Evolutionary conservation across 768 basidiomycete species (phyloP), one percentile per base, ranked within the genome.

Genomic region (Collybiopsis luxurians): DNA sequence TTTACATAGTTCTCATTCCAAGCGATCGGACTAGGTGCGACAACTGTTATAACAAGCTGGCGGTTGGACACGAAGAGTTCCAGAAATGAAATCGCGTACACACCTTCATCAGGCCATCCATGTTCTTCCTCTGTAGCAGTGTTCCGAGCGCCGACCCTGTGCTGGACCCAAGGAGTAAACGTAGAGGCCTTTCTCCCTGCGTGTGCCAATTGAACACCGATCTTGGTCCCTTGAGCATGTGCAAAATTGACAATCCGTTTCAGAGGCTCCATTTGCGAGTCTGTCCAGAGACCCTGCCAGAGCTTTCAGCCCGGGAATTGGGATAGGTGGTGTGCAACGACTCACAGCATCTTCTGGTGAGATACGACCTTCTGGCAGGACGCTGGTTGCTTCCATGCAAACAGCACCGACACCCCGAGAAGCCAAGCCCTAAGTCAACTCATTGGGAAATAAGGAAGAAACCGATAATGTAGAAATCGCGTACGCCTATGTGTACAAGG

Each of bases 181-280:
- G 83, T 87, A 9, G 83, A 85, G 0, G 87, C 85, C 67, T 95
- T 95, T 31, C 80, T 72, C 11, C 81, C 80, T 3, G 86, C 89
- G 66, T 94, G 91, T 0, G 84, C 82, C 19, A 95, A 81, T 66
- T 95, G 92, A 30, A 95, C 77, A 1, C 89, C 92, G 26, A 94
- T 84, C 47, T 79, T 76, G 1, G 85, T 80, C 9, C 83, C 86
- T 46, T 90, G 87, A 0, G 81, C 72, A 63, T 91, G 89, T 15
- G 78, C 78, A 64, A 93, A 92, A 56, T 89, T 76, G 49, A 90
- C 86, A 54, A 93, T 84, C 28, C 84, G 79, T 64, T 82, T 83
- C 38, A 90, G 69, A 13, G 86, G 83, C 30, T 76, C 80, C 43
- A 91, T 86, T 53, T 94, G 93, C 2, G 78, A 77, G 66, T 94